Evolutionary conservation across 805 yeast genomes (phyloP).

Genomic region (Ogataea nonfermentans): DNA sequence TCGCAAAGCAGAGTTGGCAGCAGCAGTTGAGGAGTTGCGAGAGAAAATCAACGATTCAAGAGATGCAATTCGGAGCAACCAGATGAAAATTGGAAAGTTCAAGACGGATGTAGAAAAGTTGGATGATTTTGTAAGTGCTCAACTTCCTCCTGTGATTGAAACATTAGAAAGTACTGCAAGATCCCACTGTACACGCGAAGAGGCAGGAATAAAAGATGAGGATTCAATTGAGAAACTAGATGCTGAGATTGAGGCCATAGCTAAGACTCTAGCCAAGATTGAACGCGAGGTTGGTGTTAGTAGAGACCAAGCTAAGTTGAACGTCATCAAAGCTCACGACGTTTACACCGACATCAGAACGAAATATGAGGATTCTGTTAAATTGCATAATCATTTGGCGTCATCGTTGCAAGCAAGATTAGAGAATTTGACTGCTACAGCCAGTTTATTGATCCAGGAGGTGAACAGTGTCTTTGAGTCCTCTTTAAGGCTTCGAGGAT

Average conservation of each 20-base stretch:
- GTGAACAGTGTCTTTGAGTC: conserved; percentile 57
- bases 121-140: conserved; percentile 26
- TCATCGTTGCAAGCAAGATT: conserved; percentile 44
- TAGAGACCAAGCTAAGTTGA: conserved; percentile 51
- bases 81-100: conserved; percentile 22
- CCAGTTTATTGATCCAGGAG: conserved; percentile 41
- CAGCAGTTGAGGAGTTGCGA: conserved; percentile 21
- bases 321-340: conserved; percentile 44
- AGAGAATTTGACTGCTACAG: conserved; percentile 40
- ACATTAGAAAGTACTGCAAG: conserved; percentile 31
- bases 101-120: conserved; percentile 27
- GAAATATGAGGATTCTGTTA: conserved; percentile 36
- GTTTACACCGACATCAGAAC: conserved; percentile 42
- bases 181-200: conserved; percentile 47
- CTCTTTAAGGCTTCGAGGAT: conserved; percentile 65
- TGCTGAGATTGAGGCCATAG: conserved; percentile 45
- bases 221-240: conserved; percentile 49
- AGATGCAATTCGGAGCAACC: conserved; percentile 13
- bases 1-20: conserved; percentile 8
- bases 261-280: conserved; percentile 46
- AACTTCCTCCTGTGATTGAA: conserved; percentile 30
- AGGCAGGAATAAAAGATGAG: conserved; percentile 39
- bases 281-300: conserved; percentile 54
- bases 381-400: conserved; percentile 29
- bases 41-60: conserved; percentile 25